Conservation (phyloP, 2,329 filamentous ascomycete species). For the Dactylellina cionopaga region DNA sequence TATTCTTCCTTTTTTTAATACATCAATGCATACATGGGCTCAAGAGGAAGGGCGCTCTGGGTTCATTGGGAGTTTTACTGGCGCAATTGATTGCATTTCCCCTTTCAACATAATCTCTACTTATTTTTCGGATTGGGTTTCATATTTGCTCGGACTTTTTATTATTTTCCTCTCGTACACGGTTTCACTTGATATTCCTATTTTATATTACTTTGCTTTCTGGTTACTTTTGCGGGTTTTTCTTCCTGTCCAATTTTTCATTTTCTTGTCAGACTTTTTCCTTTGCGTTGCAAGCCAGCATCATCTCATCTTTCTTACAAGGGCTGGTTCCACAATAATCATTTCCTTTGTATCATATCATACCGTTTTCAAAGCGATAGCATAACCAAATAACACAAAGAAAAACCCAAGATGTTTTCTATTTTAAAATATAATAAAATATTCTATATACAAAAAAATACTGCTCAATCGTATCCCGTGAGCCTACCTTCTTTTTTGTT, state of each 20-base stretch:
- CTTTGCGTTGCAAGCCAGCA: slow-evolving; percentile 30
- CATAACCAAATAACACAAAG: slow-evolving; percentile 18
- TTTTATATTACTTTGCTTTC: slow-evolving; percentile 2
- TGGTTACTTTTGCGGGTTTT: slow-evolving; percentile 42
- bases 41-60: slow-evolving; percentile 10
- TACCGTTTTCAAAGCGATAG: slow-evolving; percentile 10
- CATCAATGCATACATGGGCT: slow-evolving; percentile 40
- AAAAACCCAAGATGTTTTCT: slow-evolving; percentile 10
- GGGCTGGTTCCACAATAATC: slow-evolving; percentile 45
- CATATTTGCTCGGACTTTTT: slow-evolving; percentile 49
- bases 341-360: slow-evolving; percentile 34
- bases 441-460: slow-evolving; percentile 16
- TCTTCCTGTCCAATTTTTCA: slow-evolving; percentile 53
- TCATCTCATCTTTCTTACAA: slow-evolving; percentile 25
- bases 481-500: background rate
- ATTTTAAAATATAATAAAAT: too few relatives aligned
- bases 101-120: slow-evolving; percentile 8
- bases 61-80: slow-evolving; percentile 42
- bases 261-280: slow-evolving; percentile 45
- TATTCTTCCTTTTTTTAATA: slow-evolving; percentile 19
- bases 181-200: background rate
- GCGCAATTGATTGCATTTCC: slow-evolving; percentile 32
- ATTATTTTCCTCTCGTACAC: slow-evolving; percentile 31
- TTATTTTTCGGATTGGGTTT: slow-evolving; percentile 7
- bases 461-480: background rate